Evolutionary conservation across 805 yeast species (phyloP).

Genomic region (Metschnikowia anglica): DNA sequence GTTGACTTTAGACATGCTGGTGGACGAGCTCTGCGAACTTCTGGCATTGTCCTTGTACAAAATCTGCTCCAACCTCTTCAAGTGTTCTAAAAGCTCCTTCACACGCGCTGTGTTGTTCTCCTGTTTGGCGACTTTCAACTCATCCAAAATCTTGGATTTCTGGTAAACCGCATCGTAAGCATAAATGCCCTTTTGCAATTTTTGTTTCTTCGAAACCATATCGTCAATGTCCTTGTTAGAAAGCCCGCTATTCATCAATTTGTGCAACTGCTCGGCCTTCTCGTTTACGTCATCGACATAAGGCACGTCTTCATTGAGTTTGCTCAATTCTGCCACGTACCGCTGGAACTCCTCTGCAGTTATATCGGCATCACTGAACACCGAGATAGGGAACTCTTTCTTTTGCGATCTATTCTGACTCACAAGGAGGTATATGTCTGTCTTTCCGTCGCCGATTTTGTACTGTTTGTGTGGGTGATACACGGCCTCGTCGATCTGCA

Average conservation of each 20-base stretch:
- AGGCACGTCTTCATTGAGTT: conserved; percentile 59
- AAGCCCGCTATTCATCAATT: conserved; percentile 63
- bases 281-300: conserved; percentile 60
- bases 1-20: conserved; percentile 65
- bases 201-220: conserved; percentile 71
- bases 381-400: conserved; percentile 72
- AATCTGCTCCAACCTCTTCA: conserved; percentile 46
- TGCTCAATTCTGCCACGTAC: conserved; percentile 60
- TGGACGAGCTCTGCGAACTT: conserved; percentile 40
- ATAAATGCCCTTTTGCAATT: conserved; percentile 48
- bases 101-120: conserved; percentile 41
- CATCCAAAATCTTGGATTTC: conserved; percentile 69
- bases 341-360: conserved; percentile 69
- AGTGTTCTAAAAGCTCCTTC: conserved; percentile 33
- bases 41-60: conserved; percentile 35
- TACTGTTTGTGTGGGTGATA: conserved; percentile 43
- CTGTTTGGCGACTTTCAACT: conserved; percentile 72
- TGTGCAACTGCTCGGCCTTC: conserved; percentile 61
- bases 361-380: conserved; percentile 75
- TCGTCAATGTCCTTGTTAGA: conserved; percentile 73
- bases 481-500: conserved; percentile 68
- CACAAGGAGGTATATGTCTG: conserved; percentile 60
- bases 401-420: conserved; percentile 77
- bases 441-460: conserved; percentile 41
- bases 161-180: conserved; percentile 67